A percentile compares a stretch with the other conserved stretches of the same genome.
phyloP scores from a whole-genome alignment of 2,329 filamentous ascomycete species.

The Sordariomycetes sp. region DNA sequence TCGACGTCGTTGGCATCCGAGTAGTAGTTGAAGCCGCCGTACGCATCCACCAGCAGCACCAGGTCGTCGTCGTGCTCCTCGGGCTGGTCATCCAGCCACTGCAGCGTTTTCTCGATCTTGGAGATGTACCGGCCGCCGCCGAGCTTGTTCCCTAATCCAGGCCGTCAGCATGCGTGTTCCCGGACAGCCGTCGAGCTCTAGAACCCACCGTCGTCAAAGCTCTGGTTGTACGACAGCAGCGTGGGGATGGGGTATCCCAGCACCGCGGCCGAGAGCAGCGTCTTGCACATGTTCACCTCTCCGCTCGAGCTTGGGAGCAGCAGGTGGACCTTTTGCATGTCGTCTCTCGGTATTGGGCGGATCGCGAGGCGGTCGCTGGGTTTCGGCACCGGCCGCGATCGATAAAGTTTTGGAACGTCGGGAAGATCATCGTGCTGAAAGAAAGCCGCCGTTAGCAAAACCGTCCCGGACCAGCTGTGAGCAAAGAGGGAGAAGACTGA shows the following conservation, averaged over 20 bases:
- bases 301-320: conserved; percentile 15
- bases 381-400: neutral
- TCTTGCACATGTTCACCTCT: conserved; percentile 19
- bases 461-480: no score
- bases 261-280: conserved; percentile 15
- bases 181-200: no score
- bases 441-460: no score
- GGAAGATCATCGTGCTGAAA: conserved; percentile 4
- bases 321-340: conserved; percentile 11
- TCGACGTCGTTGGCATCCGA: neutral
- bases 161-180: conserved; percentile 5
- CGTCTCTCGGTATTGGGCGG: neutral
- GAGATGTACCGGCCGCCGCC: conserved; percentile 18
- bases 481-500: neutral
- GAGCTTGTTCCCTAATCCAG: conserved; percentile 1
- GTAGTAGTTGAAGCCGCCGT: conserved; percentile 8
- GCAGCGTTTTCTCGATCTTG: conserved; percentile 16
- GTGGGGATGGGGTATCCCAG: conserved; percentile 17
- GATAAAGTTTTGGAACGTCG: neutral
- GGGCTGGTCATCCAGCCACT: conserved; percentile 14
- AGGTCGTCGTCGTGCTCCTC: conserved; percentile 15
- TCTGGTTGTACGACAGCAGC: conserved; percentile 9
- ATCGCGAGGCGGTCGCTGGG: conserved; percentile 2
- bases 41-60: conserved; percentile 18
- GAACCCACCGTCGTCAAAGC: conserved; percentile 1